Evolutionary conservation across 2,329 filamentous ascomycete species (phyloP), one percentile per base, ranked within the genome.

Genomic region (Xylaria arbuscula): DNA sequence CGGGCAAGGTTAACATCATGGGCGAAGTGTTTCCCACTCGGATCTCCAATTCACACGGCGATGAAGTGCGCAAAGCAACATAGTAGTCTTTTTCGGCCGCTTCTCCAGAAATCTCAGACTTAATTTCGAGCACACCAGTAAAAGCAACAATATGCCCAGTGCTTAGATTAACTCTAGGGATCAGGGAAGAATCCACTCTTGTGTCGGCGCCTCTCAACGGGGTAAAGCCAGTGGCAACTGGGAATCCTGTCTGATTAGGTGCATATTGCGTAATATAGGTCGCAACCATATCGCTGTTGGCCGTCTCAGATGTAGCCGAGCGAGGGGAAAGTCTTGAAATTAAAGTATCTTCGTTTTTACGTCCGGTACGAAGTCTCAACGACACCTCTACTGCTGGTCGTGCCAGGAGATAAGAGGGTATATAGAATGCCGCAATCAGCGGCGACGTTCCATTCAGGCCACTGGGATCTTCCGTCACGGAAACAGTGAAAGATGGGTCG

Each of bases 41-140:
- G n/a, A 85, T 70, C 3, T 82, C 73, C 50, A 85, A 73, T 4
- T 76, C 72, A 61, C 80, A 85, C 0, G 83, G 82, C 2, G 77
- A 78, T 0, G 47, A 22, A 2, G 13, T 55, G 13, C 47, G 64
- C 8, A 7, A 55, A 1, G 58, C 9, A 9, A 69, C 62, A 6
- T 66, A 1, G 40, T 51, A 67, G 19, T 28, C 34, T 50, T 24
- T 22, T 6, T 13, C 19, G 2, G 72, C 58, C 2, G 48, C 54
- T 2, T 40, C 36, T 34, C 64, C 60, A 17, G 48, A 19, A 3
- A 51, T 22, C 11, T 24, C 47, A 6, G 47, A 64, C 6, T 22
- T 60, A n/a, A 72, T 42, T 34, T 69, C 47, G 4, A 73, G 15
- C 17, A 68, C 64, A 19, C 36, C 42, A 6, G 45, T 63, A 17